Evolutionary conservation across 1,139 yeast species (phyloP), one percentile per base, ranked within the genome.

Genomic region (Lodderomyces elongisporus): DNA sequence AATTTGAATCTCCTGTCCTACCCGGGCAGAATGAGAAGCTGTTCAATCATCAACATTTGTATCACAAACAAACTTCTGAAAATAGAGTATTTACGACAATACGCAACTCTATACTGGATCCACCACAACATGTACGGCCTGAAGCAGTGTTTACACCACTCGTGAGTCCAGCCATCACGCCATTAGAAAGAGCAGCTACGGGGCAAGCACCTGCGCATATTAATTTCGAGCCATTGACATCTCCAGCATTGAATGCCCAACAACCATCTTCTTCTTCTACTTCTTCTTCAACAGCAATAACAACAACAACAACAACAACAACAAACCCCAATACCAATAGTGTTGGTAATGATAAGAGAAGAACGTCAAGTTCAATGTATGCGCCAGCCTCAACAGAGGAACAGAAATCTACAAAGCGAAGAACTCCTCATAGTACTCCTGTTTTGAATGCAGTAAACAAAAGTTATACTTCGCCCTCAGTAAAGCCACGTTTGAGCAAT

Each of bases 111-210:
- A 31, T 31, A 38, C 41, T 37, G 14, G 13, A 30, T 17, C 30
- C 28, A 9, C 45, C 48, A 27, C 62, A 52, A 29, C 67, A 63
- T 38, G 61, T 69, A 1, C 50, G 69, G 22, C 73, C 74, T 0
- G 74, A 67, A 36, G 70, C 70, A 7, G 71, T 74, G 4, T 81
- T 77, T 54, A 83, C 93, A 0, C 93, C 94, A 0, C 62, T 84
- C 34, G 74, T 82, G 9, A 79, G 88, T 2, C 94, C 94, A 0
- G 82, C 83, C 3, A 79, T 74, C 16, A 77, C 85, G 2, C 88
- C 89, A 0, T 49, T 74, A 45, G 87, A 79, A 24, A 46, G 37
- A 27, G 39, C 39, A 9, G 38, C 39, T 7, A 23, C 27, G 8
- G 33, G 33, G 3, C 45, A 42, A 47, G 49, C 56, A 8, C 66